Evolutionary conservation across 225 moss, liverwort and hornwort genomes (phyloP).

Genomic region (Sphagnum tenellum): DNA sequence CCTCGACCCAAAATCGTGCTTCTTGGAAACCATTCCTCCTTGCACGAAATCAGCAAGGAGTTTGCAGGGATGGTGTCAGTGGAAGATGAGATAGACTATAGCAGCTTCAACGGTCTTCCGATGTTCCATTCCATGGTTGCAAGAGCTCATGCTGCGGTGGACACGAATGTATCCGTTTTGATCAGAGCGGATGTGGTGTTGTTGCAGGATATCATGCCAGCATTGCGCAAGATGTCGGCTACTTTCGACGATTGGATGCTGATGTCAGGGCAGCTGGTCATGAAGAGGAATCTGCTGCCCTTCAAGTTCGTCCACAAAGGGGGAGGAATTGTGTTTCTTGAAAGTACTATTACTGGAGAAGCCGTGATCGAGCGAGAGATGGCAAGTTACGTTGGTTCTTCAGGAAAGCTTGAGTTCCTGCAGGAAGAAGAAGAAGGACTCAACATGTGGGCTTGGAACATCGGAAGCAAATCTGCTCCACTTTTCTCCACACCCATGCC

Average conservation of each 20-base stretch:
- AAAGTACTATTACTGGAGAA: slow-evolving; percentile 29
- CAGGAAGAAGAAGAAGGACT: slow-evolving; percentile 18
- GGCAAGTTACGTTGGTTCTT: slow-evolving; percentile 30
- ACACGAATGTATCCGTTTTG: slow-evolving; percentile 35
- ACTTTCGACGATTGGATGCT: slow-evolving; percentile 51
- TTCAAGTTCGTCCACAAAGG: slow-evolving; percentile 52
- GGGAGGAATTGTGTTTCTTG: slow-evolving; percentile 45
- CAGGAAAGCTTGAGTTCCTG: slow-evolving; percentile 26
- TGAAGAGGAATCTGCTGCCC: slow-evolving; percentile 19
- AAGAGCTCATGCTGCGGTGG: slow-evolving; percentile 26
- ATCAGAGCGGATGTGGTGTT: slow-evolving; percentile 35
- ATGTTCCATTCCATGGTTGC: slow-evolving; percentile 57
- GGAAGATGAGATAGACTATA: slow-evolving; percentile 49
- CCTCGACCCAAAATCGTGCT: slow-evolving; percentile 45
- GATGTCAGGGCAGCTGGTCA: slow-evolving; percentile 34
- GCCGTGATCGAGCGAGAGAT: slow-evolving; percentile 47
- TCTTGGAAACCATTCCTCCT: slow-evolving; percentile 45
- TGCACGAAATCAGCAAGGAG: slow-evolving; percentile 33
- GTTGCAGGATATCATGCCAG: slow-evolving; percentile 61
- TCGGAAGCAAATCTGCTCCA: slow-evolving; percentile 7
- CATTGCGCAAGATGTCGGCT: slow-evolving; percentile 39
- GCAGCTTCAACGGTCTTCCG: slow-evolving; percentile 41
- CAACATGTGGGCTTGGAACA: slow-evolving; percentile 50
- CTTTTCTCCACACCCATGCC: slow-evolving; percentile 48
- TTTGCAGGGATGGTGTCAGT: slow-evolving; percentile 46